Evolutionary conservation across 2,329 filamentous ascomycete genomes (phyloP).

Genomic region (Raffaelea arxii): DNA sequence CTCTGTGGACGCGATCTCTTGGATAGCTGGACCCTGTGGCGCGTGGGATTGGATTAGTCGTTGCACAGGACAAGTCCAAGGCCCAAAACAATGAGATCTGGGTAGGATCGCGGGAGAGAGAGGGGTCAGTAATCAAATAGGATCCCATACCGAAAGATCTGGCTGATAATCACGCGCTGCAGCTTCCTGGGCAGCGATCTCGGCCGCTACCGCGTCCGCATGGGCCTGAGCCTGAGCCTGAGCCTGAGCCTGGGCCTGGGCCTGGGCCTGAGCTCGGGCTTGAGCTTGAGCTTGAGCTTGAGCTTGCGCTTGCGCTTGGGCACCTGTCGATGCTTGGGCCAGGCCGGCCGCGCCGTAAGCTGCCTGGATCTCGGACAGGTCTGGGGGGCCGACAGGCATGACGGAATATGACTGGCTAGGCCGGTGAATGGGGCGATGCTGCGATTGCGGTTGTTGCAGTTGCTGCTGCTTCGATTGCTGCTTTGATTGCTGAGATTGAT

Average conservation of each 20-base stretch:
- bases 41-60: too few relatives aligned
- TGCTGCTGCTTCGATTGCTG: constrained; percentile 1
- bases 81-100: too few relatives aligned
- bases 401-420: constrained; percentile 2
- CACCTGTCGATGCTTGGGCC: constrained; percentile 7
- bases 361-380: constrained; percentile 1
- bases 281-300: too few relatives aligned
- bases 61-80: too few relatives aligned
- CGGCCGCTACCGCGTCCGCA: constrained; percentile 20
- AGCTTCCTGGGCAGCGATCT: constrained; percentile 49
- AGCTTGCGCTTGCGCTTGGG: too few relatives aligned
- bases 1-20: constrained; percentile 65
- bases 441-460: constrained; percentile 2
- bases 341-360: constrained; percentile 1
- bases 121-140: too few relatives aligned
- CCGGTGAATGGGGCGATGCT: constrained; percentile 6
- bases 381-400: constrained; percentile 1
- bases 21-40: constrained; percentile 81
- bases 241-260: not conserved
- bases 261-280: not conserved
- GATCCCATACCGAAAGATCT: constrained; percentile 39
- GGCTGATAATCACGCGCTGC: constrained; percentile 51
- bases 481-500: not conserved
- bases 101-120: too few relatives aligned
- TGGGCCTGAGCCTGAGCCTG: constrained; percentile 1